Conservation (phyloP, 495 filamentous ascomycete genomes). For the Neurospora sp. region DNA sequence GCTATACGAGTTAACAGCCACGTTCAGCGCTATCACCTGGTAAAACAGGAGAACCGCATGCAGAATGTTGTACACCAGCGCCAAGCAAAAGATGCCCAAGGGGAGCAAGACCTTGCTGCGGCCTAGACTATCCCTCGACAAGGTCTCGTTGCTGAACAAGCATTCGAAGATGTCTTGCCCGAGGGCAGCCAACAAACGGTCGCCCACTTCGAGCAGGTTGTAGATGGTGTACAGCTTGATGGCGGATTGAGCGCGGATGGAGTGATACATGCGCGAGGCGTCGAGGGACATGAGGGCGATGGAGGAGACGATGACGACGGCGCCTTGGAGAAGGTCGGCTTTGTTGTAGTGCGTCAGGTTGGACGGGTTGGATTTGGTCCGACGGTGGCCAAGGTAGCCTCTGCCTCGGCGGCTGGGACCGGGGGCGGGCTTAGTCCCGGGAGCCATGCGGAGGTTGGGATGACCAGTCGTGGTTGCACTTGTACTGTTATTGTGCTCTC, state of each 20-base stretch:
- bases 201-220: conserved; percentile 84
- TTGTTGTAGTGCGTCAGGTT: conserved; percentile 79
- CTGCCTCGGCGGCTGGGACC: conserved; percentile 9
- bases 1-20: conserved; percentile 97
- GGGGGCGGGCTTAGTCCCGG: background rate
- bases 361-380: conserved; percentile 77
- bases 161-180: conserved; percentile 96
- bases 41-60: conserved; percentile 88
- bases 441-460: background rate
- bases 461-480: background rate
- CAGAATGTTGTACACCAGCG: conserved; percentile 75
- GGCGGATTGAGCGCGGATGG: conserved; percentile 88
- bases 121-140: conserved; percentile 78
- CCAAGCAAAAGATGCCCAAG: conserved; percentile 80
- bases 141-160: conserved; percentile 81
- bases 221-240: conserved; percentile 99
- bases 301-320: conserved; percentile 76
- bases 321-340: conserved; percentile 84
- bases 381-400: conserved; percentile 49
- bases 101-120: conserved; percentile 88
- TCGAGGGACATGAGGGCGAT: conserved; percentile 83
- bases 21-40: conserved; percentile 94
- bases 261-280: conserved; percentile 96
- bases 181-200: conserved; percentile 78
- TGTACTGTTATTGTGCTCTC: conserved; percentile 14